Conservation (phyloP, 257 asterid genomes). For the Dorcoceras hygrometricum region DNA sequence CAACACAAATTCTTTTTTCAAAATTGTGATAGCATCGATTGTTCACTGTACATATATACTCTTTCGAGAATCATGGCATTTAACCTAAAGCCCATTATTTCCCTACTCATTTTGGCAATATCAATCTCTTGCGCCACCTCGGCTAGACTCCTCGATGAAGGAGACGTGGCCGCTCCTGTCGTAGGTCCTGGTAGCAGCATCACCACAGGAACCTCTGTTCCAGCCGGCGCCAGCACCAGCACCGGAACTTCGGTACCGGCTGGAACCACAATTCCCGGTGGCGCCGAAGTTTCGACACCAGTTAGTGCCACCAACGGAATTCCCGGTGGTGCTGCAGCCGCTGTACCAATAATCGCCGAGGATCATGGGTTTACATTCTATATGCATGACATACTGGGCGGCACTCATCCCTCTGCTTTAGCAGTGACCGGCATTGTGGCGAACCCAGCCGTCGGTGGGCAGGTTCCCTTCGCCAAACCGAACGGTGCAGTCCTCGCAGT, state of each 20-base stretch:
- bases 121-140: constrained; percentile 18
- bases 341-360: constrained; percentile 17
- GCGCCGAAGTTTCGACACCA: neutral
- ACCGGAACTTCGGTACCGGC: neutral
- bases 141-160: constrained; percentile 31
- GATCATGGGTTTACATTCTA: constrained; percentile 63
- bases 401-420: constrained; percentile 74
- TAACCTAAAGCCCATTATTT: constrained; percentile 23
- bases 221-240: constrained; percentile 4
- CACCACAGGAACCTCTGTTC: constrained; percentile 11
- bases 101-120: constrained; percentile 31
- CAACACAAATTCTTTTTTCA: too few relatives aligned
- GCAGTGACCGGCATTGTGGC: constrained; percentile 81
- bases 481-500: constrained; percentile 79
- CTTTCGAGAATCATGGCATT: too few relatives aligned
- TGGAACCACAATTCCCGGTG: constrained; percentile 20
- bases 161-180: constrained; percentile 10
- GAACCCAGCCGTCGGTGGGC: constrained; percentile 70
- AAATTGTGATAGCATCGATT: too few relatives aligned
- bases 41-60: too few relatives aligned
- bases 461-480: constrained; percentile 85
- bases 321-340: constrained; percentile 15
- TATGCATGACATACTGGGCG: constrained; percentile 92
- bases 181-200: constrained; percentile 11
- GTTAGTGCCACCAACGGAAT: too few relatives aligned